Evolutionary conservation across 768 basidiomycete species (phyloP), one percentile per base, ranked within the genome.

Genomic region (Termitomyces sp.): DNA sequence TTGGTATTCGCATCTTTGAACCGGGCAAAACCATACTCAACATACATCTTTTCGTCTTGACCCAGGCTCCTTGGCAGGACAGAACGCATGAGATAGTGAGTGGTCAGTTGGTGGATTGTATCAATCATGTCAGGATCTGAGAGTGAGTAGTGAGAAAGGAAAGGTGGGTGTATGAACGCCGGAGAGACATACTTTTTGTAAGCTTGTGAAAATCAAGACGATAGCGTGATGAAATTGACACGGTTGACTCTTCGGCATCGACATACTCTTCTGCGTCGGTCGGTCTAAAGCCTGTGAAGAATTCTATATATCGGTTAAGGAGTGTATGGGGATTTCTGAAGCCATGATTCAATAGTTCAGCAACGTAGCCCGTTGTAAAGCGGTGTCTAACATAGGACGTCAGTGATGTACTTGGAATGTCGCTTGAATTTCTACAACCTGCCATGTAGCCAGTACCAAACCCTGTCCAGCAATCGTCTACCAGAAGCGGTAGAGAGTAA

Each of bases 361-460:
- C 62, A 9, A 78, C 62, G 50, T 72, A 79, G 31, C 75, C 76
- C 26, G 74, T 73, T 0, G 76, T 78, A 49, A 78, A 78, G 19
- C 78, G 75, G 68, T 78, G 71, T 62, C 78, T 79, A 43, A 2
- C 6, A 14, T 37, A 38, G 11, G 38, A 37, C 37, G 30, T 48
- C 14, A 62, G 54, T 38, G 30, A 60, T 40, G 11, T 37, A 47
- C 14, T 30, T 30, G 0, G 14, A 44, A n/a, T 41, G n/a, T 12
- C 10, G 28, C 9, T 28, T n/a, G 11, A 10, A 35, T 23, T 1
- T 46, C 43, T 10, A 11, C 7, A 46, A 78, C 77, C 78, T 71
- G 49, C 78, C 78, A 54, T 71, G 71, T 21, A 79, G 50, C 78
- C 78, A 79, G 60, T 77, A 75, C 70, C 72, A 72, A 14, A 73